These are phyloP conservation scores for Tricholoma terreum DNA, from an alignment of 768 basidiomycete species.

Conservation along the genomic window DNA sequence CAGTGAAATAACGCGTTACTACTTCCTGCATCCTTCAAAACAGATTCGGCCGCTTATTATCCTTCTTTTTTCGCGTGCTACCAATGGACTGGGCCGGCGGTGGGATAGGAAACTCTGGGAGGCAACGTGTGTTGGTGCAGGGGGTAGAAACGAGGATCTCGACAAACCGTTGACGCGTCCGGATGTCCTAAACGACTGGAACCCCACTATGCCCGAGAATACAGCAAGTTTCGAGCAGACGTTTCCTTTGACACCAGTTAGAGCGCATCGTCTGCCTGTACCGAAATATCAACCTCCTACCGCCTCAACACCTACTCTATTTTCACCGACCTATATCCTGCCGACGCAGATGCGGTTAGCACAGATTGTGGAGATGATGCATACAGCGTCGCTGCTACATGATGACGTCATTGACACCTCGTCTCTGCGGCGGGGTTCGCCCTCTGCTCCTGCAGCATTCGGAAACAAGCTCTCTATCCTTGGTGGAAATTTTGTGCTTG, in stretches of 20 bases:
- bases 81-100: conserved; percentile 76
- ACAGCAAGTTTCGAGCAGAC: conserved; percentile 51
- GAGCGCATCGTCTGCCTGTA: conserved; percentile 24
- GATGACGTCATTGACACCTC: conserved; percentile 94
- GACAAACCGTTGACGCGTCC: conserved; percentile 68
- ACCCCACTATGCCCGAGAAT: conserved; percentile 68
- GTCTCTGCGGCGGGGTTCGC: conserved; percentile 67
- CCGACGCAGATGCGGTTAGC: conserved; percentile 90
- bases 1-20: conserved; percentile 85
- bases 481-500: conserved; percentile 89
- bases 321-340: conserved; percentile 41
- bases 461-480: conserved; percentile 88
- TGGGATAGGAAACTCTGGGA: conserved; percentile 59
- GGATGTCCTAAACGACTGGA: conserved; percentile 87
- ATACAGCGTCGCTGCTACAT: conserved; percentile 92
- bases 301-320: conserved; percentile 16
- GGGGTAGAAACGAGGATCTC: conserved; percentile 53
- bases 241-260: conserved; percentile 33
- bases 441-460: conserved; percentile 79
- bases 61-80: conserved; percentile 82
- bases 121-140: conserved; percentile 47
- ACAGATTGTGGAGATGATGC: conserved; percentile 95
- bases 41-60: conserved; percentile 87
- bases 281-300: conserved; percentile 23
- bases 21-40: conserved; percentile 88